Base-by-base conservation (phyloP, 495 filamentous ascomycete species). In the Hyaloscypha bicolor region DNA sequence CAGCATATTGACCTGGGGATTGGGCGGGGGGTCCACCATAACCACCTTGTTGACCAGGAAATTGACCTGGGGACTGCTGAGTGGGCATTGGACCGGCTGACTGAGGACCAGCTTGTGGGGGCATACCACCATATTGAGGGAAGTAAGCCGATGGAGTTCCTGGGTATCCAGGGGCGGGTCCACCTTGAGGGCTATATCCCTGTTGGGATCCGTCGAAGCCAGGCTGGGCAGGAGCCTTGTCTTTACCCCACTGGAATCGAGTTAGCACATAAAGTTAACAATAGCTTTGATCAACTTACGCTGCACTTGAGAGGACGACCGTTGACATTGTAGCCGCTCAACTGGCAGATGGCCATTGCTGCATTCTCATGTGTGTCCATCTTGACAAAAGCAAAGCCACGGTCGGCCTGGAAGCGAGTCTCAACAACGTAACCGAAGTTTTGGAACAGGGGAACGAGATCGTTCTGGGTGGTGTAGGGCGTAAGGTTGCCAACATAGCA, bases 281-380 rank as follows among this genome's bases (percentile, higher is more conserved):
- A 45, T 9, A 48, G 2, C 39, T 59, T n/a, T 25, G 52, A 65
- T 64, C 53, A 71, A 90, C 93, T 77, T 88, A 97, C 94, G 78
- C 94, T 97, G 85, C 95, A 99, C 84, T 99, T 99, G 72, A 99
- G 77, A 60, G 95, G 96, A 72, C 95, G 91, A 32, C 95, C 95
- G 73, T 99, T 97, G 71, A 99, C 95, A 74, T 97, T 95, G 78
- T 97, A 97, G 9, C 94, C 93, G 72, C 91, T 97, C 65, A 99
- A 81, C 73, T 97, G 94, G 78, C 95, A 99, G 74, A 99, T 99
- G 21, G 95, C 93, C 91, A 95, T 97, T 19, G 95, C 94, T 9
- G 95, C 95, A 79, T 98, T 97, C 77, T 99, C 95, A 69, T 99
- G 95, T 4, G 89, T 91, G 72, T 98, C 95, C 94, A 99, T 97